Conservation (phyloP, 768 basidiomycete genomes). For the Phanerochaete carnosa region DNA sequence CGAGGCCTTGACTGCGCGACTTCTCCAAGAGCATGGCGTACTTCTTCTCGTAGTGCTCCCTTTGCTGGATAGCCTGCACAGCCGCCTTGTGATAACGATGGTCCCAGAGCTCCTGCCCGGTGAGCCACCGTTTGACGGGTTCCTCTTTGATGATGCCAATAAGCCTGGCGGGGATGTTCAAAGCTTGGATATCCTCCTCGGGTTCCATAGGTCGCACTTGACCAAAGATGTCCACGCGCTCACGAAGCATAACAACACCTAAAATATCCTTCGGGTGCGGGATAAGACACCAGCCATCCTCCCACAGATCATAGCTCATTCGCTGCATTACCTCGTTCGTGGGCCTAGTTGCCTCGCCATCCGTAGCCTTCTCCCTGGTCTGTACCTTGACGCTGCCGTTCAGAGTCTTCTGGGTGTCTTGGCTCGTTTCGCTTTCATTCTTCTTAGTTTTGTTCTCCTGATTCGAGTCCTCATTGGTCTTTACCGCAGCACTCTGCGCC, state of each 20-base stretch:
- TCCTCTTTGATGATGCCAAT: slow-evolving; percentile 75
- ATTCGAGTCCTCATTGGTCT: not conserved
- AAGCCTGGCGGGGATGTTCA: slow-evolving; percentile 50
- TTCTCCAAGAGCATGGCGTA: slow-evolving; percentile 41
- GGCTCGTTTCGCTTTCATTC: not conserved
- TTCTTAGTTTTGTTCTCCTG: slow-evolving; percentile 22
- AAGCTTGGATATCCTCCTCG: slow-evolving; percentile 45
- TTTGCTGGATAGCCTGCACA: slow-evolving; percentile 38
- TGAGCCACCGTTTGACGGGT: slow-evolving; percentile 62
- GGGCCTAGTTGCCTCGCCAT: not conserved
- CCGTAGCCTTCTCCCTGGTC: not conserved
- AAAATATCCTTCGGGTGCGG: slow-evolving; percentile 18
- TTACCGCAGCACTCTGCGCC: not conserved
- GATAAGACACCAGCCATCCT: not conserved
- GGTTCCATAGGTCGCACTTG: slow-evolving; percentile 62
- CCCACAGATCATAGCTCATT: no score
- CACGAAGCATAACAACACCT: slow-evolving; percentile 56
- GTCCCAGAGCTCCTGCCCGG: slow-evolving; percentile 63
- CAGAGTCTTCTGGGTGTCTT: not conserved
- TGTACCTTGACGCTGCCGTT: not conserved
- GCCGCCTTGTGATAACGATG: slow-evolving; percentile 42
- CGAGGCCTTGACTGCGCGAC: slow-evolving; percentile 45
- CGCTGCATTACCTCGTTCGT: no score
- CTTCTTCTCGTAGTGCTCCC: slow-evolving; percentile 43
- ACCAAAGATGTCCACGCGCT: slow-evolving; percentile 67